Conservation (phyloP, 805 yeast species). For the Wickerhamomyces queroliae region DNA sequence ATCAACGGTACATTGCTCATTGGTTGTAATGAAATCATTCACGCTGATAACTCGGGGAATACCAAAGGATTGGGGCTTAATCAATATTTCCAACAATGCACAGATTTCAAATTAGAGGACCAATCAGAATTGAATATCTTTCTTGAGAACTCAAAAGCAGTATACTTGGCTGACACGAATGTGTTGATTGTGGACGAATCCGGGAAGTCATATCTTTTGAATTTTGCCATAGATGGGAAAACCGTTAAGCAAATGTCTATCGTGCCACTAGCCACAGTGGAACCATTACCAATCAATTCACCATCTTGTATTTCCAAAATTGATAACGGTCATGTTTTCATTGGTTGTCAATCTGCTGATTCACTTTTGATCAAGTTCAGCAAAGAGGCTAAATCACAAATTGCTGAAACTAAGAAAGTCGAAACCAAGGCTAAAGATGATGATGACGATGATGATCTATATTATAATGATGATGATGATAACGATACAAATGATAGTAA, state of each 20-base stretch:
- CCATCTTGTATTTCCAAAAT: slow-evolving; percentile 33
- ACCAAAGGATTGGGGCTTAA: slow-evolving; percentile 59
- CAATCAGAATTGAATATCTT: slow-evolving; percentile 43
- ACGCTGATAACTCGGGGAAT: slow-evolving; percentile 75
- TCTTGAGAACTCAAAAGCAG: slow-evolving; percentile 46
- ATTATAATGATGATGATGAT: slow-evolving; percentile 23
- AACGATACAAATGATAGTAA: slow-evolving; percentile 29
- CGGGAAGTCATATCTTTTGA: slow-evolving; percentile 21
- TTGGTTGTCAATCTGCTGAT: slow-evolving; percentile 58
- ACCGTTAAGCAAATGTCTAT: slow-evolving; percentile 23
- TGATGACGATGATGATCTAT: slow-evolving; percentile 42
- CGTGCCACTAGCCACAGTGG: slow-evolving; percentile 2
- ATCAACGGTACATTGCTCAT: slow-evolving; percentile 62
- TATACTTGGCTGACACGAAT: slow-evolving; percentile 24
- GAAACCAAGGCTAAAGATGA: slow-evolving; percentile 29
- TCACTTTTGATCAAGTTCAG: slow-evolving; percentile 35
- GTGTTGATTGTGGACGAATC: slow-evolving; percentile 34
- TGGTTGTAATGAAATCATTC: slow-evolving; percentile 74
- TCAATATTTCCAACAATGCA: slow-evolving; percentile 36
- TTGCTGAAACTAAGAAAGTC: slow-evolving; percentile 21
- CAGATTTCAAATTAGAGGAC: slow-evolving; percentile 39
- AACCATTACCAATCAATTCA: slow-evolving; percentile 15
- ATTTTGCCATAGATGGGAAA: slow-evolving; percentile 33
- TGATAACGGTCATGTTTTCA: slow-evolving; percentile 41
- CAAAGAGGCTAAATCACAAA: slow-evolving; percentile 8